phyloP scores from a whole-genome alignment of 768 basidiomycete genomes.

The Amanita pallidorosea region DNA sequence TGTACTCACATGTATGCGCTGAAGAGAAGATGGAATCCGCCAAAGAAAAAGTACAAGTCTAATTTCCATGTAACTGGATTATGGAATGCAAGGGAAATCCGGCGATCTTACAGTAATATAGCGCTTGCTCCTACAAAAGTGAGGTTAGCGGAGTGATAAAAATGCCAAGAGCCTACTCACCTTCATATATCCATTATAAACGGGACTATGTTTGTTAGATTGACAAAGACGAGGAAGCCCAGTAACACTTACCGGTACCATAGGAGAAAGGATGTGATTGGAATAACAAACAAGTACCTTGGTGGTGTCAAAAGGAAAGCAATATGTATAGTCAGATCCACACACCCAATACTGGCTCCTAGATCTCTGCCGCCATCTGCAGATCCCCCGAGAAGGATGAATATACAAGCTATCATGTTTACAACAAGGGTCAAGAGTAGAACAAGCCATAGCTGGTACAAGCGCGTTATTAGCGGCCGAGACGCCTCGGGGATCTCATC shows the following conservation, averaged over 20 bases:
- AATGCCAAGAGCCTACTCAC: conserved; percentile 28
- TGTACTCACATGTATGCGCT: conserved; percentile 77
- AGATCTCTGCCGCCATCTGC: conserved; percentile 70
- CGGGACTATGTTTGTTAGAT: conserved; percentile 45
- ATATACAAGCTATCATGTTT: conserved; percentile 87
- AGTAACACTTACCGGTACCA: conserved; percentile 76
- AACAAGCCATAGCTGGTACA: conserved; percentile 93
- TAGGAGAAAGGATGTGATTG: conserved; percentile 72
- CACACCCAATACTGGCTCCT: conserved; percentile 75
- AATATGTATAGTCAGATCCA: conserved; percentile 11
- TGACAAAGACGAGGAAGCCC: conserved; percentile 6
- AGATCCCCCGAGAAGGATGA: conserved; percentile 71
- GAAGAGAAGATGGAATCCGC: conserved; percentile 90
- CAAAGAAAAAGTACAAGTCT: conserved; percentile 97
- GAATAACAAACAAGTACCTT: conserved; percentile 76
- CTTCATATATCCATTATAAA: conserved; percentile 98
- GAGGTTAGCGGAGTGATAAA: conserved; percentile 12
- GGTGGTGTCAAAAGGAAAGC: conserved; percentile 12
- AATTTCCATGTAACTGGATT: conserved; percentile 18
- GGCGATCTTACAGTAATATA: conserved; percentile 75
- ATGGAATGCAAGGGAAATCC: conserved; percentile 15
- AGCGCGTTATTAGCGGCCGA: conserved; percentile 66
- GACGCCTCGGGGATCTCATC: conserved; percentile 84
- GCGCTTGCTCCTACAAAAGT: conserved; percentile 66
- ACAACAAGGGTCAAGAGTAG: conserved; percentile 71